phyloP scores from a whole-genome alignment of 208 protist genomes.

The Trypanosoma platydactyli region DNA sequence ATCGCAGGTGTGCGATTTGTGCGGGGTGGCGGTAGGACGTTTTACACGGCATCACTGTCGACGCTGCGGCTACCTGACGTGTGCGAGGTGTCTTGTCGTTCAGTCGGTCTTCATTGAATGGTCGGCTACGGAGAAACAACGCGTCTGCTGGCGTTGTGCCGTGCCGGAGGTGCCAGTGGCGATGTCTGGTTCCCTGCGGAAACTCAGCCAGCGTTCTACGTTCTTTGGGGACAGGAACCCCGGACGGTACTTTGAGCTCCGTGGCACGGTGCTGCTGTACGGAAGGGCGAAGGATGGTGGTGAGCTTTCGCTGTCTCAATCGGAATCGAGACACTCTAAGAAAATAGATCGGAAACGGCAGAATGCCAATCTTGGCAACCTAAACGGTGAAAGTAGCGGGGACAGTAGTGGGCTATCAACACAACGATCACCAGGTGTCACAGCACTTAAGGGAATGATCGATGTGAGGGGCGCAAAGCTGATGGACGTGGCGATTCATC shows the following conservation, averaged over 20 bases:
- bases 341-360: neutral
- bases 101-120: constrained; percentile 12
- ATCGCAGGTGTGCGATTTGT: constrained; percentile 21
- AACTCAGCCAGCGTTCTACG: constrained; percentile 13
- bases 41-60: constrained; percentile 37
- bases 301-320: neutral
- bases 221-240: constrained; percentile 24
- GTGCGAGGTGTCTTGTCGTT: constrained; percentile 17
- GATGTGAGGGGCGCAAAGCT: constrained; percentile 31
- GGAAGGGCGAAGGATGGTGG: neutral
- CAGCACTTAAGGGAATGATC: constrained; percentile 13
- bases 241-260: constrained; percentile 26
- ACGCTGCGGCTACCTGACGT: constrained; percentile 27
- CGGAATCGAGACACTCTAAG: neutral
- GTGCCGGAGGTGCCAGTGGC: constrained; percentile 18
- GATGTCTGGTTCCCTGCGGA: constrained; percentile 18
- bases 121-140: constrained; percentile 22
- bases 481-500: constrained; percentile 37
- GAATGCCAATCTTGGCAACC: constrained; percentile 18
- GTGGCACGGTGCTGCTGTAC: constrained; percentile 25
- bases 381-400: constrained; percentile 15
- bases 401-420: neutral
- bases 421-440: neutral
- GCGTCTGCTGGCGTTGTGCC: constrained; percentile 21
- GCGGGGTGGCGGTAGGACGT: neutral